Evolutionary conservation across 2,329 filamentous ascomycete genomes (phyloP).

Genomic region (Dothidotthia symphoricarpi): DNA sequence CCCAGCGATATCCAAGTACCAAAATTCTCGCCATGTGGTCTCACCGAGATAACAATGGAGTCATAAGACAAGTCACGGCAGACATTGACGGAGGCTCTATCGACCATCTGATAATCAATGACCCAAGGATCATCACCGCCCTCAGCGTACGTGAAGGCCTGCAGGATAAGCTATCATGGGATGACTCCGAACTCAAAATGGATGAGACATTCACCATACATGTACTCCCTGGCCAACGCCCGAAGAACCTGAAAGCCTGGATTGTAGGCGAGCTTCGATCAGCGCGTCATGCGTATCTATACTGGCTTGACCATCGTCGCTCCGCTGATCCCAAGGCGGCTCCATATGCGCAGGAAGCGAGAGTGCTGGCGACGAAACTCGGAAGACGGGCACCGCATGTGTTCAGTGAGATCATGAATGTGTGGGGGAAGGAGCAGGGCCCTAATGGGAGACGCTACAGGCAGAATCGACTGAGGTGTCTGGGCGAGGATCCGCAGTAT

Average conservation of each 20-base stretch:
- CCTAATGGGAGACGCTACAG: constrained; percentile 3
- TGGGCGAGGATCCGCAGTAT: constrained; percentile 12
- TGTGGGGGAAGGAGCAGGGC: constrained; percentile 15
- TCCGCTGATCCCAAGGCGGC: constrained; percentile 6
- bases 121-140: constrained; percentile 7
- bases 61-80: constrained; percentile 10
- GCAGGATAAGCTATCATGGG: constrained; percentile 1
- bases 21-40: constrained; percentile 8
- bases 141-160: constrained; percentile 10
- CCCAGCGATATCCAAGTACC: constrained; percentile 10
- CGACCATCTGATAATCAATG: constrained; percentile 15
- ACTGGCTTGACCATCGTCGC: constrained; percentile 14
- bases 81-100: constrained; percentile 15
- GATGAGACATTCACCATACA: constrained; percentile 13
- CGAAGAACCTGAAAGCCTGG: constrained; percentile 2
- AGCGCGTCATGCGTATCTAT: constrained; percentile 16
- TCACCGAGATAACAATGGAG: constrained; percentile 2
- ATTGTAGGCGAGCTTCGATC: constrained; percentile 13
- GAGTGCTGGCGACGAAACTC: constrained; percentile 4
- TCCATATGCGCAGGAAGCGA: constrained; percentile 12
- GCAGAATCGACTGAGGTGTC: constrained; percentile 6
- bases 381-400: constrained; percentile 10
- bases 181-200: constrained; percentile 1
- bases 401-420: constrained; percentile 12
- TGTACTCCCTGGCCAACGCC: constrained; percentile 3